Evolutionary conservation across 192 early-diverging fungal species (phyloP).

Genomic region (Funneliformis geosporum): DNA sequence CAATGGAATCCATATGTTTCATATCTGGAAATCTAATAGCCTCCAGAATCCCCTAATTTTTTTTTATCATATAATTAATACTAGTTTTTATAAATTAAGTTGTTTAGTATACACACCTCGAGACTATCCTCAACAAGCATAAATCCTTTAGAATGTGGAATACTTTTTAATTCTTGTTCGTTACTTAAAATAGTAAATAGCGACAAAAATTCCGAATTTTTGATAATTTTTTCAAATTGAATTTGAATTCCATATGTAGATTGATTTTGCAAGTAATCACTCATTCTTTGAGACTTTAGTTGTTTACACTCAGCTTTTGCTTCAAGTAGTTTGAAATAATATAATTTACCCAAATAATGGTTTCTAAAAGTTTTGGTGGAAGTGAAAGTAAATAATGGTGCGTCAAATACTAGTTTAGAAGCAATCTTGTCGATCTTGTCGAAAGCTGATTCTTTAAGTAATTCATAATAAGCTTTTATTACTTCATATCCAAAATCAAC

Average conservation of each 20-base stretch:
- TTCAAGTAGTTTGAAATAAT: constrained; percentile 37
- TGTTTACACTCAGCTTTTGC: constrained; percentile 14
- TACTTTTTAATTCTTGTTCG: constrained; percentile 6
- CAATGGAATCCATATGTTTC: constrained; percentile 5
- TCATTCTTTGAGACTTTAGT: not conserved
- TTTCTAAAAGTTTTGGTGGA: constrained; percentile 6
- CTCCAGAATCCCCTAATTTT: constrained; percentile 19
- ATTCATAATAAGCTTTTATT: not conserved
- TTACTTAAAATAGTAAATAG: constrained; percentile 1
- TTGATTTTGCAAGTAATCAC: constrained; percentile 18
- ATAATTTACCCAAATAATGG: constrained; percentile 33
- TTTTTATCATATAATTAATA: too few species aligned
- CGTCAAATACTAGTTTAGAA: constrained; percentile 18
- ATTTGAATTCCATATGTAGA: not conserved
- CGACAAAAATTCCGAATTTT: not conserved
- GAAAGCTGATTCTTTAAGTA: not conserved
- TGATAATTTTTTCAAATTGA: constrained; percentile 2
- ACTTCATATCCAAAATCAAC: not conserved
- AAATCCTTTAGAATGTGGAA: not conserved
- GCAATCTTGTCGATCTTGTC: not conserved
- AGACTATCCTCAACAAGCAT: constrained; percentile 35
- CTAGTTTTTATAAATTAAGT: not conserved
- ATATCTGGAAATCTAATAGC: constrained; percentile 35
- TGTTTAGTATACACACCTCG: not conserved
- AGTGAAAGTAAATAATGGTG: constrained; percentile 13